Percentiles rank a stretch among this genome's conserved stretches.
Conservation (phyloP, 2,329 filamentous ascomycete genomes). For the Colletotrichum sp. region DNA sequence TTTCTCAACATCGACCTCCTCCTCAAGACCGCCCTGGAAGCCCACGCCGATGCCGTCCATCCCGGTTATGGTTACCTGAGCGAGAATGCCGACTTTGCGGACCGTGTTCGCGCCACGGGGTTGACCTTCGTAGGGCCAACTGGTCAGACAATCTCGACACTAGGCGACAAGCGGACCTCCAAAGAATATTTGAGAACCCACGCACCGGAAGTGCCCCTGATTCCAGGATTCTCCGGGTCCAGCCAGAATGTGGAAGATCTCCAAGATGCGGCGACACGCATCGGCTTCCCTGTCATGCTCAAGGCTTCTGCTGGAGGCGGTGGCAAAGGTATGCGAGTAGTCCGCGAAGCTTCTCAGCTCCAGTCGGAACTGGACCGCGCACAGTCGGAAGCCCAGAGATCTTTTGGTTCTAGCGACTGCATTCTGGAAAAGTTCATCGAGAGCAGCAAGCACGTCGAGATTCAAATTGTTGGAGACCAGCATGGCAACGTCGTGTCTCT, state of each 20-base stretch:
- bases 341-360: neutral
- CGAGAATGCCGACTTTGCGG: neutral
- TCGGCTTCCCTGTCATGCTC: neutral
- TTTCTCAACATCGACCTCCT: neutral
- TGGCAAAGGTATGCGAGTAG: neutral
- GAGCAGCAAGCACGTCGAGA: conserved; percentile 47
- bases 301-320: neutral
- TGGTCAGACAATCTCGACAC: neutral
- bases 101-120: neutral
- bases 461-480: conserved; percentile 51
- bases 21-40: neutral
- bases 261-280: neutral
- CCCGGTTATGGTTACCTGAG: neutral
- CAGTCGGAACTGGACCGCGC: neutral
- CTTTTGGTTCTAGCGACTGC: neutral
- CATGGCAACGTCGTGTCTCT: conserved; percentile 33
- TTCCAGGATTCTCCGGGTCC: neutral
- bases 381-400: neutral
- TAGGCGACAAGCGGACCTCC: neutral
- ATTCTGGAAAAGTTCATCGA: conserved; percentile 68
- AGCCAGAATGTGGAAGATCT: neutral
- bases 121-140: neutral
- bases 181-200: neutral
- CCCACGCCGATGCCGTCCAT: neutral
- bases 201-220: neutral